Percentiles rank a stretch among this genome's conserved stretches.
These are phyloP conservation scores for Pisolithus orientalis DNA, from an alignment of 768 basidiomycete genomes.

Conservation along the genomic window DNA sequence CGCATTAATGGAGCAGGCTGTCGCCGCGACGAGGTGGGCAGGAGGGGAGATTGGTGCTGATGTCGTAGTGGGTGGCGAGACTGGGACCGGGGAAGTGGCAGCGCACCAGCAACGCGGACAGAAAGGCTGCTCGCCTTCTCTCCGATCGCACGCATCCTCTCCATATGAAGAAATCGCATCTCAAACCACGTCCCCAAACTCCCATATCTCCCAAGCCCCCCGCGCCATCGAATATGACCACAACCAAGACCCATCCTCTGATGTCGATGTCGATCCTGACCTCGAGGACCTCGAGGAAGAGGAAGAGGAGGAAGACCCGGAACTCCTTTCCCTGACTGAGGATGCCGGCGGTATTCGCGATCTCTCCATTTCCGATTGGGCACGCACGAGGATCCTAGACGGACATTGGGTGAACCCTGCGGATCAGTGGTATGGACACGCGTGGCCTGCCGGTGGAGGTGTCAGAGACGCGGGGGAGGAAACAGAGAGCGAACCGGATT, in stretches of 20 bases:
- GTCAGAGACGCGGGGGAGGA: slow-evolving; percentile 20
- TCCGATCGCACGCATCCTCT: slow-evolving; percentile 24
- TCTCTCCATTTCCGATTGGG: slow-evolving; percentile 68
- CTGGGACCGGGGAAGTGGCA: no score
- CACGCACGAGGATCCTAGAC: slow-evolving; percentile 62
- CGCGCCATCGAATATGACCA: no score
- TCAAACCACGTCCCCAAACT: background rate
- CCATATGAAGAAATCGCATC: slow-evolving; percentile 24
- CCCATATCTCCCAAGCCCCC: no score
- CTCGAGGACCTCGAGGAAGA: slow-evolving; percentile 18
- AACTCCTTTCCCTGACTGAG: slow-evolving; percentile 38
- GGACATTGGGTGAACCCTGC: slow-evolving; percentile 73
- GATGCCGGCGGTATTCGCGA: slow-evolving; percentile 40
- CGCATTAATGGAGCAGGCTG: slow-evolving; percentile 61
- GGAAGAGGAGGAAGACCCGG: slow-evolving; percentile 41
- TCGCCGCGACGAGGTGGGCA: slow-evolving; percentile 50
- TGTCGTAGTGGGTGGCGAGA: background rate
- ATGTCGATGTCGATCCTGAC: background rate
- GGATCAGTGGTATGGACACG: slow-evolving; percentile 55
- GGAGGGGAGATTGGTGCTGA: slow-evolving; percentile 27
- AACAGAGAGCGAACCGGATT: slow-evolving; percentile 23
- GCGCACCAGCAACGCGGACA: no score
- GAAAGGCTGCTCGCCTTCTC: slow-evolving; percentile 20
- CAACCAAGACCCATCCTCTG: background rate
- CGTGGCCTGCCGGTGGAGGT: slow-evolving; percentile 34